Evolutionary conservation across 352 stramenopile genomes (phyloP).

Genomic region (Chloridella minuta): DNA sequence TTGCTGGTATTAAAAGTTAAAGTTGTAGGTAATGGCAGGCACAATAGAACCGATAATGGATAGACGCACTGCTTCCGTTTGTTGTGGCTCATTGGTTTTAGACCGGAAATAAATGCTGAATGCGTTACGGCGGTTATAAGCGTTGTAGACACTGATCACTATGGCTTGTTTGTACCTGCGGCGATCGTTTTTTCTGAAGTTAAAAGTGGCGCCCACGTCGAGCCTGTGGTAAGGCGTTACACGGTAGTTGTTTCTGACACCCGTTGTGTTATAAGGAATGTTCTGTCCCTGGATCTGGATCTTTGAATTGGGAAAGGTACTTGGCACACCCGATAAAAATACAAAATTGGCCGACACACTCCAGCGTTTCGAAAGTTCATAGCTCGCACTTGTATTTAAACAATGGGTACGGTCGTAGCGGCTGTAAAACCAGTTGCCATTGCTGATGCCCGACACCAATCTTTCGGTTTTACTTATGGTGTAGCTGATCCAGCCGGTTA

Average conservation of each 20-base stretch:
- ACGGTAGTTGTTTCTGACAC: neutral
- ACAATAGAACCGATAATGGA: neutral
- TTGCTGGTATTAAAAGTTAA: neutral
- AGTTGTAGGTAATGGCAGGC: neutral
- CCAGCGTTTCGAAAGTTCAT: neutral
- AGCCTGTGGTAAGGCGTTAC: neutral
- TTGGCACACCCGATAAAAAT: neutral
- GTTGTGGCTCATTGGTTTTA: neutral
- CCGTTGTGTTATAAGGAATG: neutral
- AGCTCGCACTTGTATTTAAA: neutral
- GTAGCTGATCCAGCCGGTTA: neutral
- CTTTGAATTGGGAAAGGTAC: neutral
- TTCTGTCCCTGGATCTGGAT: neutral
- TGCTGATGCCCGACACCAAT: neutral
- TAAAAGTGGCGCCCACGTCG: neutral
- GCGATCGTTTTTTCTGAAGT: neutral
- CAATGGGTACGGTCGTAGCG: neutral
- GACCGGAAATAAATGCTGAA: neutral
- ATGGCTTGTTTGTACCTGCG: neutral
- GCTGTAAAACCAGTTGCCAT: neutral
- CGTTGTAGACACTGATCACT: neutral
- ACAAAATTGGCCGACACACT: neutral
- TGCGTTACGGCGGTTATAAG: neutral
- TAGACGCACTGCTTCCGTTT: neutral
- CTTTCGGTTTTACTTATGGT: neutral